phyloP scores from a whole-genome alignment of 352 stramenopile genomes.

The Globisporangium parvum region DNA sequence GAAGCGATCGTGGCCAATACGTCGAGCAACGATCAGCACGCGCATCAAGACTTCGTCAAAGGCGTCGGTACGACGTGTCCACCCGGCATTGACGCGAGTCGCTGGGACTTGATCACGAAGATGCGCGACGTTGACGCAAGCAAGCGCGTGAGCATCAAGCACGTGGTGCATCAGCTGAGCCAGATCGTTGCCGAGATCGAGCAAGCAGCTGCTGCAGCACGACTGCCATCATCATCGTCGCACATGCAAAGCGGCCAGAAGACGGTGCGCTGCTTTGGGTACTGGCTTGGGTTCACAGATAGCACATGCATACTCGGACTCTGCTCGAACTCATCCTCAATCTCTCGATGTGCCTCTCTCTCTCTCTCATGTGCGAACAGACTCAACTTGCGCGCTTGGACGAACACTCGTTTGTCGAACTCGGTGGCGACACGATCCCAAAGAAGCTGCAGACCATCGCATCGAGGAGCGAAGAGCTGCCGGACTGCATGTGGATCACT shows the following conservation, averaged over 20 bases:
- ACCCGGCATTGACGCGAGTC: conserved; percentile 1
- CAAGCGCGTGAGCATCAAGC: not conserved
- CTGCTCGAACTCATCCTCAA: too few relatives aligned
- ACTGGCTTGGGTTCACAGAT: too few relatives aligned
- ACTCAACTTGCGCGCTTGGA: not conserved
- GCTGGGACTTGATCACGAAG: not conserved
- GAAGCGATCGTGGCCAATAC: not conserved
- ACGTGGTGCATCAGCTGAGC: too few relatives aligned
- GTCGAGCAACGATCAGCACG: not conserved
- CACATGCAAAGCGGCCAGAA: too few relatives aligned
- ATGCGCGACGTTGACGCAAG: not conserved
- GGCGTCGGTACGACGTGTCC: not conserved
- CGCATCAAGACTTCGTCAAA: too few relatives aligned
- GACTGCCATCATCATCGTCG: too few relatives aligned
- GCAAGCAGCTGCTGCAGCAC: too few relatives aligned
- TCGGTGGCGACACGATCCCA: not conserved
- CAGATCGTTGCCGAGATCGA: too few relatives aligned
- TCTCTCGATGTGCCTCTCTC: too few relatives aligned
- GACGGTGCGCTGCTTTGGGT: too few relatives aligned
- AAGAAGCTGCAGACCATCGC: not conserved
- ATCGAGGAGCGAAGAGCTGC: not conserved
- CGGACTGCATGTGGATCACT: not conserved
- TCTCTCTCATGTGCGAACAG: too few relatives aligned
- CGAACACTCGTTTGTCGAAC: not conserved
- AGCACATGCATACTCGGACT: too few relatives aligned